These are phyloP conservation scores for Russula ochroleuca DNA, from an alignment of 768 basidiomycete species.

Conservation along the genomic window DNA sequence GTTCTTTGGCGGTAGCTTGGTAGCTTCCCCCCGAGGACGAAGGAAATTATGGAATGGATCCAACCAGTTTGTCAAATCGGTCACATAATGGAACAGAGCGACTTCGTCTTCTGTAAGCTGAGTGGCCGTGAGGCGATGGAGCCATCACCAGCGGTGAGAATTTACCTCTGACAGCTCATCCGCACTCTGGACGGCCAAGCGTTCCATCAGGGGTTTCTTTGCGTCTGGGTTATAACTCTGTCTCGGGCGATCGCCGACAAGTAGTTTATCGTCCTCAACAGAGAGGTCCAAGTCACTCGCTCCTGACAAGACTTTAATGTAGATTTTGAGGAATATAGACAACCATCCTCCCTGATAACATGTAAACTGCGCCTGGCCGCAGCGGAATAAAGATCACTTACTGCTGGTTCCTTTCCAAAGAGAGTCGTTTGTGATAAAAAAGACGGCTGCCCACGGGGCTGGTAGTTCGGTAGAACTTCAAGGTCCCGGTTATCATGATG, in stretches of 20 bases:
- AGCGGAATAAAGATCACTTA: constrained; percentile 36
- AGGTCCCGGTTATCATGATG: constrained; percentile 89
- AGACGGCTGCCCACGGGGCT: constrained; percentile 49
- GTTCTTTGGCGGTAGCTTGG: constrained; percentile 67
- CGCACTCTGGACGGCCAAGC: constrained; percentile 47
- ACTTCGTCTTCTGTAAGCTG: constrained; percentile 67
- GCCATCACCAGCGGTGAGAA: constrained; percentile 20
- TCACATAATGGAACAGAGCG: constrained; percentile 54
- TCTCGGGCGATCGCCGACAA: constrained; percentile 77
- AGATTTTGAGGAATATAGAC: constrained; percentile 63
- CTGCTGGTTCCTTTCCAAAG: constrained; percentile 58
- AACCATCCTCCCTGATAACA: constrained; percentile 50
- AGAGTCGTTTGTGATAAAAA: constrained; percentile 67
- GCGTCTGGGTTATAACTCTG: constrained; percentile 49
- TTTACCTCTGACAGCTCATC: constrained; percentile 55
- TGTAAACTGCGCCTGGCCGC: neutral
- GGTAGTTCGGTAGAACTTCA: constrained; percentile 71
- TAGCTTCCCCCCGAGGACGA: constrained; percentile 72
- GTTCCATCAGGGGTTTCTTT: constrained; percentile 52
- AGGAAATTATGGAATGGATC: constrained; percentile 70
- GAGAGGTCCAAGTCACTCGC: constrained; percentile 77
- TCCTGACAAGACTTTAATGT: constrained; percentile 72
- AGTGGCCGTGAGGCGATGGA: constrained; percentile 3
- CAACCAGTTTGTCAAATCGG: constrained; percentile 66
- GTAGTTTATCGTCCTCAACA: constrained; percentile 68